Base-by-base conservation (phyloP, 768 basidiomycete genomes). In the Hortiboletus flavorubellus region DNA sequence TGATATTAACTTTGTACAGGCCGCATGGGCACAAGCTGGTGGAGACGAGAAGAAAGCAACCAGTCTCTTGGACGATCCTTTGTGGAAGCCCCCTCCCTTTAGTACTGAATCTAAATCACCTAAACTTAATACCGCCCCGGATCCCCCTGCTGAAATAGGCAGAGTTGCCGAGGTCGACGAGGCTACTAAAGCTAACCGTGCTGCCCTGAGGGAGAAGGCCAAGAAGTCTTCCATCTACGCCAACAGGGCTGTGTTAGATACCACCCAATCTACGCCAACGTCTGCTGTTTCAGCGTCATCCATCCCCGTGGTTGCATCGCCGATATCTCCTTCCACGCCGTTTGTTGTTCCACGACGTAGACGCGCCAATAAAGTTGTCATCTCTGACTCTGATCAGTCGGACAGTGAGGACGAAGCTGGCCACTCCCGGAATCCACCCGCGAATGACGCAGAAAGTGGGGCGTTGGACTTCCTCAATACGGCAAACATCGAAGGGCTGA, bases 151-250 rank as follows among this genome's bases (percentile, higher is more conserved):
- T 40, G 55, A 83, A 43, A 73, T 78, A 5, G 88, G 89, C 31
- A 77, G 86, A 43, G 85, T 90, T 33, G 82, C 78, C 55, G 89
- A 89, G 66, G 67, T 89, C 26, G 87, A 89, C 38, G 86, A 90
- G 58, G 87, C 84, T n/a, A 79, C 76, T 39, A 84, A 83, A 60
- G 87, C 85, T 2, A 81, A 77, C 58, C 78, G 85, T 56, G 81
- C 78, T 18, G 84, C 86, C 34, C 77, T 76, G 54, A 85, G 78
- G 65, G 88, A 90, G 72, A 85, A 89, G 69, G 88, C 85, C 21
- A 91, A 87, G 70, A 86, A 82, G 64, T 91, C 90, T n/a, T 78
- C 84, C 68, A 92, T 92, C 47, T 91, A 91, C 60, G 85, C 86
- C 40, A 87, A 86, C 59, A 80, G 87, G 53, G 69, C 77, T 38